A percentile compares a stretch with the other conserved stretches of the same genome.
Evolutionary conservation across 2,329 filamentous ascomycete species (phyloP).

Genomic region (Torrubiella hemipterigena): DNA sequence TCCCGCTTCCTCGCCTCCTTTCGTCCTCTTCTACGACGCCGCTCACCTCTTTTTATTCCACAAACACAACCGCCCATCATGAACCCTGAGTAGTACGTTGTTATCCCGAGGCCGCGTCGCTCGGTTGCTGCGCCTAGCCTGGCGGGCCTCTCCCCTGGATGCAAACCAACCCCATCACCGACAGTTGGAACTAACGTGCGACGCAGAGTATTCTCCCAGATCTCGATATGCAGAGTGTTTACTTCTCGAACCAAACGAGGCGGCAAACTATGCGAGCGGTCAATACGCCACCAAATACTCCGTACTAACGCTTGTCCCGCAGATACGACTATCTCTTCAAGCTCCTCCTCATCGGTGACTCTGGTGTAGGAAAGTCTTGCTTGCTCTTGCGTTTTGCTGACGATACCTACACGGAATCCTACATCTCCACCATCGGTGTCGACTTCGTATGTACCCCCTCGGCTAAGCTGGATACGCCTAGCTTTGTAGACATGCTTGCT

Average conservation of each 20-base stretch:
- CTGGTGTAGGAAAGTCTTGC: slow-evolving; percentile 99
- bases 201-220: background rate
- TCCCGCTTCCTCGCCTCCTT: too few relatives aligned
- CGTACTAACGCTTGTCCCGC: slow-evolving; percentile 14
- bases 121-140: too few relatives aligned
- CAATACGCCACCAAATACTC: too few relatives aligned
- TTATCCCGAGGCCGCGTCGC: slow-evolving; percentile 11
- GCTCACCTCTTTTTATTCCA: too few relatives aligned
- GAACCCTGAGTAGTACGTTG: slow-evolving; percentile 85
- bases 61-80: too few relatives aligned
- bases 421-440: slow-evolving; percentile 99
- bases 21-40: too few relatives aligned
- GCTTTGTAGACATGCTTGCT: too few relatives aligned
- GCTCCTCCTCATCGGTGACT: slow-evolving; percentile 99
- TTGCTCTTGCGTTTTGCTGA: slow-evolving; percentile 95
- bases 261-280: too few relatives aligned
- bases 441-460: slow-evolving; percentile 67
- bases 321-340: slow-evolving; percentile 99
- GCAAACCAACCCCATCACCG: slow-evolving; percentile 9
- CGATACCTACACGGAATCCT: slow-evolving; percentile 98
- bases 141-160: slow-evolving; percentile 11
- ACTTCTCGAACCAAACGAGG: too few relatives aligned
- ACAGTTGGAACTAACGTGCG: slow-evolving; percentile 3
- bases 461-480: too few relatives aligned
- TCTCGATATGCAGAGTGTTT: background rate